Evolutionary conservation across 176 grass and related monocot species (phyloP), one percentile per base, ranked within the genome.

Genomic region (Aegilops tauschii): DNA sequence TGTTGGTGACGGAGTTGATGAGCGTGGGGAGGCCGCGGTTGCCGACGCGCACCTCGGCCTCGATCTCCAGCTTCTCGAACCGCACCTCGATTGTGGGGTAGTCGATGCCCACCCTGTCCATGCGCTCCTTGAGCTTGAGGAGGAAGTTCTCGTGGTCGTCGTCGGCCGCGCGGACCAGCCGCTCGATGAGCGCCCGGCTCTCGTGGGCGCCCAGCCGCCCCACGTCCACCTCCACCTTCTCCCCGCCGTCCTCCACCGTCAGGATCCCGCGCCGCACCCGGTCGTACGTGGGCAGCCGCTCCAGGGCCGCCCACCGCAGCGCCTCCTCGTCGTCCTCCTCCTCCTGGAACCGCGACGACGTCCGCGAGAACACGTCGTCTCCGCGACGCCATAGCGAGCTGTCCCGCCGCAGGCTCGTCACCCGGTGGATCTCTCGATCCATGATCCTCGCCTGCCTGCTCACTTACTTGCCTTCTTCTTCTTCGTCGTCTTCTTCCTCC

Each of bases 271-370:
- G 84, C 36, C 89, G 89, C 54, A 96, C 65, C 8, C 97, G 86
- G 76, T 92, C 90, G 50, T 63, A 91, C 8, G 97, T 99, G 2
- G 97, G 97, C 31, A 99, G 90, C 68, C 84, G 91, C 94, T 99
- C 97, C n/a, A 99, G 86, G 61, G 97, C 97, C 17, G 97, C 97
- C 97, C 97, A 99, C 66, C 79, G 76, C 49, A 99, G 87, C 28
- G 94, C 94, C 89, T 96, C 94, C 86, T 99, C 97, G 80, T 99
- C 97, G 70, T 99, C 92, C 36, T 98, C 90, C 49, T 92, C 92
- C 30, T 77, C 86, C n/a, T 88, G 82, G 82, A 91, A 88, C 85
- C 93, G 81, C 71, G 90, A 86, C 66, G 89, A 90, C 69, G 86
- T 84, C 58, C 85, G 82, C 17, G 95, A 93, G 93, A 98, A 98